Conservation (phyloP, 1,284 basidiomycete genomes). For the Ustanciosporium gigantosporum region DNA sequence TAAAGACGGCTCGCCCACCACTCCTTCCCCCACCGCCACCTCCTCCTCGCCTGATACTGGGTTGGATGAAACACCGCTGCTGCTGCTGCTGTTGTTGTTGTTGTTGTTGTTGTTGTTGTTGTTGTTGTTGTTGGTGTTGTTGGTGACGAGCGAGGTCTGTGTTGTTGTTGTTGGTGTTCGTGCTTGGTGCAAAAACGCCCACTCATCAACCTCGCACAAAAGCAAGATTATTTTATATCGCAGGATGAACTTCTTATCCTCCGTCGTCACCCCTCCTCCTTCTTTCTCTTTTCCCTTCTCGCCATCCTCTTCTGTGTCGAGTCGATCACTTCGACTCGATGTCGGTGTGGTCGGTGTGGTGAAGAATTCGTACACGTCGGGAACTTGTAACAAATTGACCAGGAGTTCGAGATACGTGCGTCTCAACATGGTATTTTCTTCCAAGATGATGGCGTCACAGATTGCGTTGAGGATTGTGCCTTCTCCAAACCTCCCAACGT, state of each 20-base stretch:
- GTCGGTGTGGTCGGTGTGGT: conserved; percentile 69
- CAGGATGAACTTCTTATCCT: neutral
- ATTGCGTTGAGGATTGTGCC: conserved; percentile 11
- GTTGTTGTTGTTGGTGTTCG: no score
- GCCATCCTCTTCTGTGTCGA: neutral
- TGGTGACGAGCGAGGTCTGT: no score
- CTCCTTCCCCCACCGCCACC: no score
- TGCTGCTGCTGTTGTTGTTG: no score
- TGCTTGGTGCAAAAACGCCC: no score
- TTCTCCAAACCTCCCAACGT: conserved; percentile 22
- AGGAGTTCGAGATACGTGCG: conserved; percentile 88
- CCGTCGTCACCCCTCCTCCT: conserved; percentile 15
- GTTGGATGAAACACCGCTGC: no score
- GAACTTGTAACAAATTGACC: conserved; percentile 83
- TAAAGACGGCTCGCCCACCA: neutral
- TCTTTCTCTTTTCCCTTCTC: conserved; percentile 9
- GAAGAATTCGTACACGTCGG: conserved; percentile 66
- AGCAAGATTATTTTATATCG: neutral
- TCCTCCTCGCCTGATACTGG: no score
- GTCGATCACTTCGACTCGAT: no score
- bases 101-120: no score
- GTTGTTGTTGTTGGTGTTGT: no score
- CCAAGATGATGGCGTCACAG: conserved; percentile 69
- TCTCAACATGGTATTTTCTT: conserved; percentile 79
- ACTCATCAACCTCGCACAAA: neutral